Evolutionary conservation across 164 flowering plant genomes (phyloP).

Genomic region (Platanus orientalis): DNA sequence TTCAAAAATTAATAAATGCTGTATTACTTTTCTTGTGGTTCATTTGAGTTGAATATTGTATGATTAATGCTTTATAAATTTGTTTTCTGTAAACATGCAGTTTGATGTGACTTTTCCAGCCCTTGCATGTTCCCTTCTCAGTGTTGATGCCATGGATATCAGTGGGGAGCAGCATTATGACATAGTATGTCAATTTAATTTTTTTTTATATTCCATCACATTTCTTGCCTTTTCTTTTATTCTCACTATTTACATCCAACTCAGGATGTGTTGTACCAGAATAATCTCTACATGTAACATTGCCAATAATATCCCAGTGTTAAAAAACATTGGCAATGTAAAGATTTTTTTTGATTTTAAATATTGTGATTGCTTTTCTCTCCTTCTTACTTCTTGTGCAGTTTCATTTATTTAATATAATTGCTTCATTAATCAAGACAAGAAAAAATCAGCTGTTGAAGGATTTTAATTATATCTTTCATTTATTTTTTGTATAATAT

Average conservation of each 20-base stretch:
- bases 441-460: not conserved
- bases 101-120: constrained; percentile 77
- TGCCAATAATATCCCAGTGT: too few species aligned
- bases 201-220: not conserved
- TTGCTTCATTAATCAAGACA: not conserved
- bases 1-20: not conserved
- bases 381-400: too few species aligned
- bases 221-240: not conserved
- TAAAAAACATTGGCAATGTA: too few species aligned
- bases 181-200: constrained; percentile 38
- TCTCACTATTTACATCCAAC: not conserved
- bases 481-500: constrained; percentile 4
- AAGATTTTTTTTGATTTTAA: too few species aligned
- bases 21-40: constrained; percentile 1
- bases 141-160: constrained; percentile 78
- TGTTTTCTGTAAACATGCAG: constrained; percentile 31
- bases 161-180: constrained; percentile 83
- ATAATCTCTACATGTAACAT: not conserved
- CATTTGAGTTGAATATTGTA: too few species aligned
- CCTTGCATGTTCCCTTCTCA: constrained; percentile 65
- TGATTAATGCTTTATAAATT: too few species aligned
- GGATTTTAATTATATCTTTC: not conserved
- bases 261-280: not conserved
- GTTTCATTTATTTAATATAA: too few species aligned
- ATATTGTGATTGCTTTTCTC: too few species aligned